phyloP scores from a whole-genome alignment of 768 basidiomycete species.

The Pisolithus sp. region DNA sequence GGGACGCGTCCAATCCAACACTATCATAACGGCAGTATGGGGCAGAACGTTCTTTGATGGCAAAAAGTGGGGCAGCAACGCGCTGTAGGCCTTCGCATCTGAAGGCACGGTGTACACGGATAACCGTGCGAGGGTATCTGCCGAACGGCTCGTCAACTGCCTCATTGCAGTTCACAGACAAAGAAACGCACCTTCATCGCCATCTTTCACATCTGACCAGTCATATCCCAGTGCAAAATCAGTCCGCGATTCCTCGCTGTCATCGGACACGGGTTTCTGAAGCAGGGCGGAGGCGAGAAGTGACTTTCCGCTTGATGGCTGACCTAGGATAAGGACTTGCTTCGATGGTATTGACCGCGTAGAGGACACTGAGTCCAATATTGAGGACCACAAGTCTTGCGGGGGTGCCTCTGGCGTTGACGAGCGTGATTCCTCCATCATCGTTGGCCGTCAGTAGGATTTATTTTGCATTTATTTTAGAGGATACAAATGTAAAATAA shows the following conservation, averaged over 20 bases:
- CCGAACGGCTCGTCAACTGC: neutral
- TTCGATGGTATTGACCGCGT: constrained; percentile 80
- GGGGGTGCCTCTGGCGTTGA: constrained; percentile 71
- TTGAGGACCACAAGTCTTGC: constrained; percentile 87
- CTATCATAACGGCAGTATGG: constrained; percentile 75
- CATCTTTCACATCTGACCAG: constrained; percentile 84
- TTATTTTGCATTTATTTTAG: neutral
- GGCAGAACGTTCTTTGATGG: constrained; percentile 62
- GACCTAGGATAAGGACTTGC: constrained; percentile 79
- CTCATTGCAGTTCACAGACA: neutral
- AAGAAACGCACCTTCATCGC: constrained; percentile 73
- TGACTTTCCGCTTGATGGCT: constrained; percentile 74
- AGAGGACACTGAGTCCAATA: constrained; percentile 81
- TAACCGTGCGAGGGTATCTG: constrained; percentile 83
- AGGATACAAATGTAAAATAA: neutral
- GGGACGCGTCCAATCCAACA: constrained; percentile 92
- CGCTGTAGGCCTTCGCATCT: constrained; percentile 60
- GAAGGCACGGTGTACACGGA: constrained; percentile 91
- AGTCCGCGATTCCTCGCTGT: constrained; percentile 48
- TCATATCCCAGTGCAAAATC: constrained; percentile 92
- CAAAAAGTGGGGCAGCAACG: constrained; percentile 71
- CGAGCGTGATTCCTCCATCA: constrained; percentile 45
- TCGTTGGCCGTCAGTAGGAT: neutral
- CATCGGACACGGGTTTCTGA: constrained; percentile 55
- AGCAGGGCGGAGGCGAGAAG: constrained; percentile 65